These are phyloP conservation scores for Ramalina intermedia DNA, from an alignment of 495 filamentous ascomycete species.

Conservation along the genomic window DNA sequence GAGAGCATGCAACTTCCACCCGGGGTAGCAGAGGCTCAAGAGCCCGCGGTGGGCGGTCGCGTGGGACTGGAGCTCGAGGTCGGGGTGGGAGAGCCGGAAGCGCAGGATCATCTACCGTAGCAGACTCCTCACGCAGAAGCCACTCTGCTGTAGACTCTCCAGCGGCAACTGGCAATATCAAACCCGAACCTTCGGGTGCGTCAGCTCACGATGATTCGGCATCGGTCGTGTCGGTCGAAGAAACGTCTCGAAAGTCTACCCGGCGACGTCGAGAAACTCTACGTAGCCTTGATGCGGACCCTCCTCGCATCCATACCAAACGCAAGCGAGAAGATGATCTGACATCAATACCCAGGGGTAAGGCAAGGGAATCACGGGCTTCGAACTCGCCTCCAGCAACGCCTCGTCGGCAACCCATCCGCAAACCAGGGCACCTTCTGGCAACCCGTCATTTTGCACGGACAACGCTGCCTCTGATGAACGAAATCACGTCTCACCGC, in stretches of 20 bases:
- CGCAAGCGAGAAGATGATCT: conserved; percentile 15
- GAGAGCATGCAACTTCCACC: not conserved
- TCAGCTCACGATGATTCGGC: conserved; percentile 28
- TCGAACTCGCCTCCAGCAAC: conserved; percentile 18
- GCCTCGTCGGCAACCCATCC: not conserved
- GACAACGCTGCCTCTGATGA: conserved; percentile 63
- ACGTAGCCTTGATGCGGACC: conserved; percentile 33
- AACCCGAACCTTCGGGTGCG: conserved; percentile 50
- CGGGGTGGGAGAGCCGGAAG: conserved; percentile 34
- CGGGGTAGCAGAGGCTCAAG: conserved; percentile 6
- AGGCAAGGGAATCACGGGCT: conserved; percentile 18
- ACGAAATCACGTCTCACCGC: conserved; percentile 72
- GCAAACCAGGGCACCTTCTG: conserved; percentile 40
- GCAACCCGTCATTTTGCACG: conserved; percentile 66
- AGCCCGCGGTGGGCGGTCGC: conserved; percentile 16
- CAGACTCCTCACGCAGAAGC: conserved; percentile 27
- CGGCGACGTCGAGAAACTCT: conserved; percentile 23
- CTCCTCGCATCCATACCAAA: conserved; percentile 18
- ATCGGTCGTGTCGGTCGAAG: conserved; percentile 12
- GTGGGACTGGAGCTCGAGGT: conserved; percentile 25
- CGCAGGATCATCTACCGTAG: conserved; percentile 33
- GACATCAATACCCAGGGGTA: not conserved
- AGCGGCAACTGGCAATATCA: conserved; percentile 35
- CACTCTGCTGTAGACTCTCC: conserved; percentile 41
- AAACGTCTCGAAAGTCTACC: conserved; percentile 12